Evolutionary conservation across 192 early-diverging fungal species (phyloP).

Genomic region (Chytriomyces sp.): DNA sequence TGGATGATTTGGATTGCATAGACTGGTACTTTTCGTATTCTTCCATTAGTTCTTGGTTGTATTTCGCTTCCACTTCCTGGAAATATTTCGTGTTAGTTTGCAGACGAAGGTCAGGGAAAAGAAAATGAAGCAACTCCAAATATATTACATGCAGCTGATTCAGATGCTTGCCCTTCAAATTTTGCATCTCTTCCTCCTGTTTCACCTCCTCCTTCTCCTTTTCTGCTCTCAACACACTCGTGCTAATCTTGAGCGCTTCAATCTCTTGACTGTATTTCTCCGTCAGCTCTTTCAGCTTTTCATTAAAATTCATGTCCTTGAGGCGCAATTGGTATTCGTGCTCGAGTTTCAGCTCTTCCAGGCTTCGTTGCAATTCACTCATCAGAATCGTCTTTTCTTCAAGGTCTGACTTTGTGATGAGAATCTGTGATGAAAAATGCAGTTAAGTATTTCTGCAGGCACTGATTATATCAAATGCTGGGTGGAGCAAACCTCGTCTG

Average conservation of each 20-base stretch:
- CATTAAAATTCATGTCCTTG: conserved; percentile 67
- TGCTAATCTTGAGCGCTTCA: conserved; percentile 57
- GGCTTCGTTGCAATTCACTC: conserved; percentile 50
- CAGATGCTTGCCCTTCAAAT: conserved; percentile 38
- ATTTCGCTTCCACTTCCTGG: conserved; percentile 55
- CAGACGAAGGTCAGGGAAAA: conserved; percentile 16
- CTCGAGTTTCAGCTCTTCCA: conserved; percentile 67
- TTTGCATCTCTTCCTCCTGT: conserved; percentile 53
- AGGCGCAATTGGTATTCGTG: conserved; percentile 70
- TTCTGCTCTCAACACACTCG: conserved; percentile 50
- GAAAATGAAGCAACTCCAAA: neutral
- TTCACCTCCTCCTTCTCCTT: conserved; percentile 65
- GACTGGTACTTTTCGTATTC: conserved; percentile 67
- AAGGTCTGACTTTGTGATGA: conserved; percentile 63
- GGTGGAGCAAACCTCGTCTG: conserved; percentile 50
- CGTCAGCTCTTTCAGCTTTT: conserved; percentile 63
- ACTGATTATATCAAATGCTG: no score
- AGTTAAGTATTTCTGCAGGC: no score
- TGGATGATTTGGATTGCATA: conserved; percentile 40
- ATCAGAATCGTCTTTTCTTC: conserved; percentile 61
- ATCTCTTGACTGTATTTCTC: conserved; percentile 59
- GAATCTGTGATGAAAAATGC: conserved; percentile 42
- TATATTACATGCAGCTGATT: conserved; percentile 55
- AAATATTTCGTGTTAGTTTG: neutral
- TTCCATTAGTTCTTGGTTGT: conserved; percentile 62